A percentile compares a stretch with the other conserved stretches of the same genome.
phyloP scores from a whole-genome alignment of 1,139 yeast genomes.

The Candida tetrigidarum region DNA sequence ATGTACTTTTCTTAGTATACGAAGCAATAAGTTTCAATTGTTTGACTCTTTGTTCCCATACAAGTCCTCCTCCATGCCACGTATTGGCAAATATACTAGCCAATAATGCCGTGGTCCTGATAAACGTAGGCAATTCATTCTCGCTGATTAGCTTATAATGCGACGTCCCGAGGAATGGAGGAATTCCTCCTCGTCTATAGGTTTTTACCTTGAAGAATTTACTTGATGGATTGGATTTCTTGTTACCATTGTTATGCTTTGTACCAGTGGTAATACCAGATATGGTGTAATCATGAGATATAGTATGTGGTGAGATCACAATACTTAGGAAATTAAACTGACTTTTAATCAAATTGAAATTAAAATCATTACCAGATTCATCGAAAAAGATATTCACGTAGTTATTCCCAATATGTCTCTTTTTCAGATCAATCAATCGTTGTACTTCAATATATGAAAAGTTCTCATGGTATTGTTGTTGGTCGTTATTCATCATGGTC shows the following conservation, averaged over 20 bases:
- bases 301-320: slow-evolving; percentile 70
- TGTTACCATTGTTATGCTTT: background rate
- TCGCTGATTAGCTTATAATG: slow-evolving; percentile 73
- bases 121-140: slow-evolving; percentile 60
- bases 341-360: slow-evolving; percentile 71
- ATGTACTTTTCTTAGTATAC: slow-evolving; percentile 1
- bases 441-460: slow-evolving; percentile 11
- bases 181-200: slow-evolving; percentile 69
- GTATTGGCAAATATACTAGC: slow-evolving; percentile 76
- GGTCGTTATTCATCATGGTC: slow-evolving; percentile 71
- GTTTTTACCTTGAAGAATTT: slow-evolving; percentile 62
- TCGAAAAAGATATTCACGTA: slow-evolving; percentile 81
- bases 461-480: slow-evolving; percentile 28
- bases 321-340: slow-evolving; percentile 85
- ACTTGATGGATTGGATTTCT: background rate
- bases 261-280: background rate
- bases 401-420: slow-evolving; percentile 86
- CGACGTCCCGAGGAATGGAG: slow-evolving; percentile 76
- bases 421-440: slow-evolving; percentile 52
- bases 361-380: slow-evolving; percentile 67
- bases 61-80: slow-evolving; percentile 66
- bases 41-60: slow-evolving; percentile 68
- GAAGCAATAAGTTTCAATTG: slow-evolving; percentile 40
- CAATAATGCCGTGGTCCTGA: slow-evolving; percentile 67
- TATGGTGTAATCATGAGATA: slow-evolving; percentile 14